Evolutionary conservation across 306 rosid species (phyloP), one percentile per base, ranked within the genome.

Genomic region (Senna tora): DNA sequence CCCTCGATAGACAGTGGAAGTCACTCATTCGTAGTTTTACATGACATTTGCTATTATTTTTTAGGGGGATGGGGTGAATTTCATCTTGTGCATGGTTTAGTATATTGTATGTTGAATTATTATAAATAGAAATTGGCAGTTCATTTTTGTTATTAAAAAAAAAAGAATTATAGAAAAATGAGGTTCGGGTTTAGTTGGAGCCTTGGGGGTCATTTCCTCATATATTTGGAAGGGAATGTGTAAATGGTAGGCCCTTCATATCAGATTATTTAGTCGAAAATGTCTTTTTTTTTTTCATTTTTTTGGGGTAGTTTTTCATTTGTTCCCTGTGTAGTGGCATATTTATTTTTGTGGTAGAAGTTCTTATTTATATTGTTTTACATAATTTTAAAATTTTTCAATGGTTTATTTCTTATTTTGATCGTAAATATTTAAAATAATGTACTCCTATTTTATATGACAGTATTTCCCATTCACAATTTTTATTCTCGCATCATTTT

Each of bases 161-260:
- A 61, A 54, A 12, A 71, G 58, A 16, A 57, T 19, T 54, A 32
- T 65, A 6, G 30, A 41, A 63, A 68, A 25, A 7, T 61, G 49
- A 21, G 60, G 63, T 32, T 63, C 50, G 17, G 15, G 25, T 55
- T 49, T 59, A 17, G 58, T 34, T 46, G 43, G 45, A 39, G n/a
- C n/a, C n/a, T n/a, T n/a, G n/a, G n/a, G n/a, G 38, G 20, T 36
- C 39, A 42, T 6, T 17, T 28, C 36, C 42, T 39, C 7, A 9
- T 57, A 8, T 51, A 17, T 49, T 19, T 72, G 55, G 65, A 67
- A 51, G 52, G 72, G 46, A 38, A 50, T 50, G 56, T 72, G 81
- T 60, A 71, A 76, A 76, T 66, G 55, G 13, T 61, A 21, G 67
- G 51, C 62, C 39, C 38, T 16, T 16, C 5, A 34, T 43, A 13